Conservation (phyloP, 2,329 filamentous ascomycete genomes). For the Fusarium paranaense region DNA sequence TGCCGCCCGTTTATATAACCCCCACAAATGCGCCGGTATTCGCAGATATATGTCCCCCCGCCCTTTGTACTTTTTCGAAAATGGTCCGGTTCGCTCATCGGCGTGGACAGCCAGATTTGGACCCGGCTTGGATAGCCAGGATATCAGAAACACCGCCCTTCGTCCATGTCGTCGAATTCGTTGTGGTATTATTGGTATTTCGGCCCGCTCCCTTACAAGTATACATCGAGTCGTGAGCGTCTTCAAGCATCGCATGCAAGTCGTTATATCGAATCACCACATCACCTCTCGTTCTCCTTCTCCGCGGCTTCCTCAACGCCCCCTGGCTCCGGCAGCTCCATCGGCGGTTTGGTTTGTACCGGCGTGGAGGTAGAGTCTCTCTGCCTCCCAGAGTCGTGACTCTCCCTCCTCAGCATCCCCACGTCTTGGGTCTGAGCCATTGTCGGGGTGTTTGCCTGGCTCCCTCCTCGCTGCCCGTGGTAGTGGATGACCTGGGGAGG, state of each 20-base stretch:
- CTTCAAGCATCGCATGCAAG: slow-evolving; percentile 42
- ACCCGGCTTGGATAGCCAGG: neutral
- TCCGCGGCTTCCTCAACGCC: slow-evolving; percentile 34
- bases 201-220: slow-evolving; percentile 32
- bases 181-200: slow-evolving; percentile 45
- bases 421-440: slow-evolving; percentile 63
- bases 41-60: neutral
- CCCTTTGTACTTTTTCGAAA: neutral
- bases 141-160: slow-evolving; percentile 6
- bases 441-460: slow-evolving; percentile 74
- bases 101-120: neutral
- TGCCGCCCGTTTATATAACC: slow-evolving; percentile 1
- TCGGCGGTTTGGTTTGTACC: slow-evolving; percentile 49
- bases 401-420: slow-evolving; percentile 59
- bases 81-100: neutral
- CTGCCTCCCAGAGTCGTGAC: slow-evolving; percentile 59
- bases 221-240: slow-evolving; percentile 44
- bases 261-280: slow-evolving; percentile 31
- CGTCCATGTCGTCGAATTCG: slow-evolving; percentile 17
- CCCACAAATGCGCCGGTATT: neutral
- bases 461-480: slow-evolving; percentile 74
- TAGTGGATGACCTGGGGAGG: slow-evolving; percentile 76
- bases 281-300: slow-evolving; percentile 45
- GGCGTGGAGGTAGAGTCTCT: slow-evolving; percentile 52
- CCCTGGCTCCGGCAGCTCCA: slow-evolving; percentile 31